phyloP scores from a whole-genome alignment of 176 grass and related monocot genomes.

The Zizania latifolia region DNA sequence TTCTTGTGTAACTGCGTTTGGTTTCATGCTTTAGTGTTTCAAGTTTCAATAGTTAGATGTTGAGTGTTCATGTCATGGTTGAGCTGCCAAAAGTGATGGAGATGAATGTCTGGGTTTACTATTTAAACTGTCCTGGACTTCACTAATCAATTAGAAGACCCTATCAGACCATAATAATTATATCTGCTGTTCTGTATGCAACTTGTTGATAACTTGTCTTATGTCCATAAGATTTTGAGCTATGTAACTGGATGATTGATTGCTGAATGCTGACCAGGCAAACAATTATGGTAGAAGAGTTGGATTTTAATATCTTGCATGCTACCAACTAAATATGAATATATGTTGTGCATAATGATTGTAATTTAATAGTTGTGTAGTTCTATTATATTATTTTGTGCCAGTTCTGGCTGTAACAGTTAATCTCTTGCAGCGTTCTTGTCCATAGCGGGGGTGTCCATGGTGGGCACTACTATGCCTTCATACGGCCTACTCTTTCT shows the following conservation, averaged over 20 bases:
- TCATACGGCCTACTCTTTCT: constrained; percentile 88
- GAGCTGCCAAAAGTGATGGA: neutral
- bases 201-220: neutral
- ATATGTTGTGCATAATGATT: neutral
- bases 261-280: neutral
- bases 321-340: constrained; percentile 11
- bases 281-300: neutral
- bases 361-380: neutral
- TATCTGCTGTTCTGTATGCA: neutral
- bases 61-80: neutral
- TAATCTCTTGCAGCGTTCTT: constrained; percentile 70
- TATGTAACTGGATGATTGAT: neutral
- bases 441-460: constrained; percentile 97
- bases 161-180: neutral
- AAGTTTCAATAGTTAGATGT: neutral
- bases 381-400: constrained; percentile 10
- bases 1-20: neutral
- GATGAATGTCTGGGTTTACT: neutral
- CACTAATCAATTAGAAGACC: constrained; percentile 1
- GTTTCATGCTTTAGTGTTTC: constrained; percentile 5
- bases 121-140: neutral
- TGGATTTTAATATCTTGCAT: neutral
- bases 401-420: neutral
- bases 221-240: neutral
- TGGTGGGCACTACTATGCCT: constrained; percentile 97